Base-by-base conservation (phyloP, 441 rosid genomes). In the Populus hybrid region DNA sequence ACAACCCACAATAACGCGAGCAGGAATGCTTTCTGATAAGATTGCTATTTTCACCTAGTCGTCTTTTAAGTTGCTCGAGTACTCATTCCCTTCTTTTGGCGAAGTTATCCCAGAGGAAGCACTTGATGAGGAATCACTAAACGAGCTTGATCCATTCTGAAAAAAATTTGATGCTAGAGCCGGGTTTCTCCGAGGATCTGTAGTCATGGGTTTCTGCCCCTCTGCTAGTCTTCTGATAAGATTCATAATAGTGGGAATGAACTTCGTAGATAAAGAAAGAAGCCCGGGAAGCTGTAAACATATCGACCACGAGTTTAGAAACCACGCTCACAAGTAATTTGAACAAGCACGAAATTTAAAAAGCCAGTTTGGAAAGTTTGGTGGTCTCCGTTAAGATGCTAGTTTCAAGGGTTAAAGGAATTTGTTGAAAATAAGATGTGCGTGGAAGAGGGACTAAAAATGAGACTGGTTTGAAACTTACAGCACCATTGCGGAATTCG, bases 231-330 rank as follows among this genome's bases (percentile, higher is more conserved):
- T 92, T 81, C 66, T 89, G 6, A 96, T 82, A 81, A 96, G 91
- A 85, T 94, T 96, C 97, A 92, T 89, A 34, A 92, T 78, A 10
- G 97, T 96, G 63, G 98, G 99, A 78, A 96, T 78, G 83, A 96
- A 84, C 83, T 94, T 96, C 61, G 92, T 80, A 11, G 97, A 96
- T 82, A 94, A 80, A 74, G 97, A 89, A 67, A 96, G 77, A 71
- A 96, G 89, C 79, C 98, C 99, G 24, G 99, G 95, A 69, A 96
- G 90, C 99, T 96, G 93, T 74, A 82, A 70, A 1, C 66, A 63
- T 63, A 10, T 10, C 5, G 28, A 21, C 66, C 10, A 10, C 28
- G 63, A 7, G 66, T 23, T 61, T 63, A 63, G 66, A 63, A 63
- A 74, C 28, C 19, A 68, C 5, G 19, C 9, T 34, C 30, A 12